Evolutionary conservation across 257 asterid species (phyloP), one percentile per base, ranked within the genome.

Genomic region (Solanum virginianum): DNA sequence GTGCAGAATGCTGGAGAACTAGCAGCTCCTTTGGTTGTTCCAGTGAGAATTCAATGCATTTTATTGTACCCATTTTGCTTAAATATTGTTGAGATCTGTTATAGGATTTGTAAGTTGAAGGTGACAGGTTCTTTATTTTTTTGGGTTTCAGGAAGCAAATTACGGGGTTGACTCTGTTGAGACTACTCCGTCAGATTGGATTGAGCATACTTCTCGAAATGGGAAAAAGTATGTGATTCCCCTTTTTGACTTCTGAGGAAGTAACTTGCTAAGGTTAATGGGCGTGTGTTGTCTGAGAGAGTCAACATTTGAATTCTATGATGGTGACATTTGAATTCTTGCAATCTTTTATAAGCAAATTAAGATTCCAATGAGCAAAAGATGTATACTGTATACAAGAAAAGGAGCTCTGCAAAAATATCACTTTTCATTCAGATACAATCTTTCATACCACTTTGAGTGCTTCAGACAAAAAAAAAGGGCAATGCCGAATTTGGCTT

Each of bases 171-270:
- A 85, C 47, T 82, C 70, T 39, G 86, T 70, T 45, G 90, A 81
- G 80, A 92, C 83, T 72, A 87, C 84, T 75, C 87, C 88, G 29
- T 88, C 91, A 39, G 90, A 90, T 81, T 95, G 99, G 99, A 92
- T 84, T 86, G 94, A 93, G 85, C 89, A 94, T 86, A 91, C 93
- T 8, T 85, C 93, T 87, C 97, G 90, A 83, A 88, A 85, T 45
- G 97, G 99, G 80, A 95, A 95, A 86, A 94, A 54, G 98, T 95
- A 90, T 62, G 91, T 82, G 75, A 79, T 83, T 87, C 79, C 80
- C 39, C 86, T 74, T 63, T 74, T 36, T 81, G 54, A 84, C 10
- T 57, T 59, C 74, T 11, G 60, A 69, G 51, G n/a, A 69, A 36
- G 13, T 51, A 63, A 53, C 69, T 43, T 75, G 81, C 20, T 75